A percentile compares a stretch with the other conserved stretches of the same genome.
These are phyloP conservation scores for Gloeophyllum trabeum DNA, from an alignment of 768 basidiomycete genomes.

Conservation along the genomic window DNA sequence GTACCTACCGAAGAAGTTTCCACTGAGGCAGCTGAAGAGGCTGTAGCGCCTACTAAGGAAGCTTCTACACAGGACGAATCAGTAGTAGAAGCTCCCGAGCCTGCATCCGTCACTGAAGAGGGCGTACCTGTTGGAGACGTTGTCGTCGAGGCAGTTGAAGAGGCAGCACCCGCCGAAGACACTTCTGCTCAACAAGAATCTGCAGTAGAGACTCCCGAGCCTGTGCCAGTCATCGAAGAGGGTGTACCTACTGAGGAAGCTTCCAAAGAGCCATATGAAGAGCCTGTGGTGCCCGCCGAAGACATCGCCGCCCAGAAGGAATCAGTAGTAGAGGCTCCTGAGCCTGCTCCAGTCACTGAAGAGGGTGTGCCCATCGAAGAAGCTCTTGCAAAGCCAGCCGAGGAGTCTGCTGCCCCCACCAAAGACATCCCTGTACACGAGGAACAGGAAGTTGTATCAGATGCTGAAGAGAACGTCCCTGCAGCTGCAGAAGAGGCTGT, in stretches of 20 bases:
- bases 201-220: background rate
- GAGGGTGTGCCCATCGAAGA: background rate
- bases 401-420: background rate
- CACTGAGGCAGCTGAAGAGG: conserved; percentile 1
- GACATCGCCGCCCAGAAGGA: background rate
- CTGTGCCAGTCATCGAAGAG: background rate
- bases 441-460: conserved; percentile 1
- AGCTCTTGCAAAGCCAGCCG: background rate
- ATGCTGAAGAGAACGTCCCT: background rate
- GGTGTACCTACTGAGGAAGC: background rate
- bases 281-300: background rate
- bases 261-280: background rate
- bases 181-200: background rate
- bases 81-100: conserved; percentile 1
- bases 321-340: background rate
- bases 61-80: background rate
- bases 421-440: background rate
- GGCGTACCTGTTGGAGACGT: background rate
- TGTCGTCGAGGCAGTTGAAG: conserved; percentile 1
- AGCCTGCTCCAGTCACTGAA: background rate
- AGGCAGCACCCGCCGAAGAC: background rate
- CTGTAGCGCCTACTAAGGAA: conserved; percentile 1
- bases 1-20: background rate
- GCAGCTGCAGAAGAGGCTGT: background rate
- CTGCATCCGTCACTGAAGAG: background rate